A percentile compares a stretch with the other conserved stretches of the same genome.
Evolutionary conservation across 306 rosid species (phyloP).

Genomic region (Glycine latifolia): DNA sequence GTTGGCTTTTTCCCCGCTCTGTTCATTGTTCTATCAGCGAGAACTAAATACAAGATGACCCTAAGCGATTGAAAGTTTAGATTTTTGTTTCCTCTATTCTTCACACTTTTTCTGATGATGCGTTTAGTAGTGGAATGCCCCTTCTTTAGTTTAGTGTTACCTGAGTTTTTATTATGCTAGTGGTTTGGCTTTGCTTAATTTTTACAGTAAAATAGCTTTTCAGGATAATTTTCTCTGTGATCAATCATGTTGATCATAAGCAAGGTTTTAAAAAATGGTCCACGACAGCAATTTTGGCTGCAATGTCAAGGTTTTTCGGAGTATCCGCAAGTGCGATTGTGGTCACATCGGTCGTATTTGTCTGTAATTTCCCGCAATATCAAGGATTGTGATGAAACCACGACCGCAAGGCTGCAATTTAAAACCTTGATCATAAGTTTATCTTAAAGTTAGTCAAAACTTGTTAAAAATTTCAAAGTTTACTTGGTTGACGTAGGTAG

Average conservation of each 20-base stretch:
- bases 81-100: neutral
- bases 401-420: neutral
- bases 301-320: neutral
- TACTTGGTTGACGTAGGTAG: neutral
- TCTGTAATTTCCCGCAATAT: neutral
- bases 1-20: neutral
- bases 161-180: neutral
- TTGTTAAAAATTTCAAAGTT: constrained; percentile 4
- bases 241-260: neutral
- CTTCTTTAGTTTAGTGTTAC: neutral
- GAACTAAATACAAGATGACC: constrained; percentile 5
- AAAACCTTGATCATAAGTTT: neutral
- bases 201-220: constrained; percentile 13
- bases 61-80: neutral
- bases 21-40: constrained; percentile 17
- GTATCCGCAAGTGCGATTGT: neutral
- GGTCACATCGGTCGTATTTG: neutral
- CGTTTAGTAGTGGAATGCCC: neutral
- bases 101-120: neutral
- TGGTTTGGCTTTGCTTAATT: neutral
- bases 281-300: neutral
- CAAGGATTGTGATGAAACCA: neutral
- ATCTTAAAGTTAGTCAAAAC: neutral
- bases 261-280: too few relatives aligned
- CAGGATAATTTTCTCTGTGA: neutral